A percentile compares a stretch with the other conserved stretches of the same genome.
phyloP scores from a whole-genome alignment of 352 stramenopile species.

The Pythium aquatile region DNA sequence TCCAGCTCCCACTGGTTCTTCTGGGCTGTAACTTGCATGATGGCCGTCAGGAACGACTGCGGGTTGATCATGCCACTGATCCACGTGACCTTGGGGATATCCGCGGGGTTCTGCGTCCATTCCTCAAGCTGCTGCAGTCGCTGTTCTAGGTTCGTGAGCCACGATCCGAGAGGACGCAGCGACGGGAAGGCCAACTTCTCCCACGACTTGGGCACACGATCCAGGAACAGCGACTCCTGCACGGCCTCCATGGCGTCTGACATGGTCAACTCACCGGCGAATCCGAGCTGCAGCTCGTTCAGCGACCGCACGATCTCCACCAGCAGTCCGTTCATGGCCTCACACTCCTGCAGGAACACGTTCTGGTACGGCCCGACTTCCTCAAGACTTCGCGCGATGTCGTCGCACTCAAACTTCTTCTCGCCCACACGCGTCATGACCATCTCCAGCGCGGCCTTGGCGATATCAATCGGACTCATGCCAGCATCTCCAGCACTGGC shows the following conservation, averaged over 20 bases:
- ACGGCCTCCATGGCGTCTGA: constrained; percentile 97
- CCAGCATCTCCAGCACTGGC: constrained; percentile 80
- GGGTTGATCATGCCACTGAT: constrained; percentile 94
- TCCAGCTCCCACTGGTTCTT: constrained; percentile 97
- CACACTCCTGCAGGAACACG: constrained; percentile 98
- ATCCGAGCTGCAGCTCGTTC: constrained; percentile 96
- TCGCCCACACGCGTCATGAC: constrained; percentile 95
- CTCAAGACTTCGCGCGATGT: constrained; percentile 92
- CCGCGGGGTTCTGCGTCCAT: constrained; percentile 94
- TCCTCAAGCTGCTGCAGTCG: constrained; percentile 94
- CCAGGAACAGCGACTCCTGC: constrained; percentile 92
- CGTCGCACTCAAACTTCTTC: constrained; percentile 97
- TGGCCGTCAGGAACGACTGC: constrained; percentile 96
- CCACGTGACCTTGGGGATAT: constrained; percentile 97
- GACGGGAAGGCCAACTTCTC: constrained; percentile 95
- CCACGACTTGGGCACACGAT: constrained; percentile 93
- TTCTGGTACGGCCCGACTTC: constrained; percentile 96
- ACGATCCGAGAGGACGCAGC: constrained; percentile 87
- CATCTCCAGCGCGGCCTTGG: constrained; percentile 88
- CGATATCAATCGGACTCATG: constrained; percentile 92
- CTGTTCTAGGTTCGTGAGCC: constrained; percentile 92
- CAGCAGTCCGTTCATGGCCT: constrained; percentile 96
- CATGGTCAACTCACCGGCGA: constrained; percentile 97
- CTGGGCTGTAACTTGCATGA: constrained; percentile 97
- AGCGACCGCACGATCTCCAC: constrained; percentile 95